Evolutionary conservation across 257 asterid genomes (phyloP), one percentile per base, ranked within the genome.

Genomic region (Avicennia marina): DNA sequence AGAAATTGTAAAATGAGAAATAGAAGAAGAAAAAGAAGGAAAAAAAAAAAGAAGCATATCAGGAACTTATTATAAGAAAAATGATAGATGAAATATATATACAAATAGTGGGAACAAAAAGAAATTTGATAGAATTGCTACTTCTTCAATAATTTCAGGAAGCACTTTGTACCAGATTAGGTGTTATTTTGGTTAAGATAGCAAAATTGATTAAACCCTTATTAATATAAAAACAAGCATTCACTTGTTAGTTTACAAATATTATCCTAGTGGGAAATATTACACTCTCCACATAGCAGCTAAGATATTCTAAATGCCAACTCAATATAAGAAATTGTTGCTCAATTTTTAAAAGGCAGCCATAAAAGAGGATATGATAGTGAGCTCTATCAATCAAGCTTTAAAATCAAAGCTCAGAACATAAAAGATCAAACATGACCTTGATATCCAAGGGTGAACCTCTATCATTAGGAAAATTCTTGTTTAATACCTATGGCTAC

Each of bases 1-100:
- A 50, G 34, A 54, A 51, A 48, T 60, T 58, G 50, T 40, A 38
- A 12, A 69, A 8, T 29, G 8, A 36, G 6, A 12, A 12, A 36
- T 36, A 11, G n/a, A n/a, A n/a, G n/a, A n/a, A n/a, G n/a, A n/a
- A n/a, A n/a, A n/a, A 36, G 41, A 36, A 36, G 10, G 41, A 8
- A 29, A 5, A 12, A 8, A 47, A n/a, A 39, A 29, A 38, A 18
- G 41, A 54, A 64, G 53, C 42, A 24, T 13, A 44, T 22, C 8
- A 54, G 56, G 20, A 58, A 25, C 24, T 48, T 40, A 18, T 50
- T 33, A 32, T 12, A 56, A 18, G 11, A 20, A 43, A 39, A 19
- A 3, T 29, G 13, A 12, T 11, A 19, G 21, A 13, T 12, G 50
- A n/a, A 9, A 31, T 11, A 9, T 55, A 57, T 39, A 22, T 19